Conservation (phyloP, 208 protist genomes). For the Balamuthia mandrillaris region DNA sequence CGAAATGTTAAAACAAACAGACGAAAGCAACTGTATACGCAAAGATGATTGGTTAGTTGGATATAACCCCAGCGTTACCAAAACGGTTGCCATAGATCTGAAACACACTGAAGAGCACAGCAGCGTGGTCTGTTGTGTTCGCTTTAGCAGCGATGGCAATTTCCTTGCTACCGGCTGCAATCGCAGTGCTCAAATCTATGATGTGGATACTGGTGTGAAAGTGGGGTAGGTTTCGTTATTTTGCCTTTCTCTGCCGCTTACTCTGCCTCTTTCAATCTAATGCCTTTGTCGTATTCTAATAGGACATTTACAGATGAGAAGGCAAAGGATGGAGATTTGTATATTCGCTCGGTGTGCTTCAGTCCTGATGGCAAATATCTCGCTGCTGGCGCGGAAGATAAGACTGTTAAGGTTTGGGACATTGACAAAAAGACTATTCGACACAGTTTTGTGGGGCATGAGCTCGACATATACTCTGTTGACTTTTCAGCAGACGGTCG, state of each 20-base stretch:
- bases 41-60: slow-evolving; percentile 35
- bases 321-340: slow-evolving; percentile 61
- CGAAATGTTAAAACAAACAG: background rate
- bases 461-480: slow-evolving; percentile 74
- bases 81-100: slow-evolving; percentile 55
- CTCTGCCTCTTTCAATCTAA: background rate
- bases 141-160: slow-evolving; percentile 51
- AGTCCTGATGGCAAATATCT: slow-evolving; percentile 72
- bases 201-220: slow-evolving; percentile 63
- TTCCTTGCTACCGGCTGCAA: slow-evolving; percentile 65
- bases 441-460: slow-evolving; percentile 62
- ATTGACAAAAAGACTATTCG: slow-evolving; percentile 52
- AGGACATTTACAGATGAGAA: slow-evolving; percentile 52
- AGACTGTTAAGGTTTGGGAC: slow-evolving; percentile 78
- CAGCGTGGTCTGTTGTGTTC: slow-evolving; percentile 66
- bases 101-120: slow-evolving; percentile 54
- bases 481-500: slow-evolving; percentile 68
- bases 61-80: slow-evolving; percentile 56
- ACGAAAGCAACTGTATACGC: slow-evolving; percentile 10
- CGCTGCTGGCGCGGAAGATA: slow-evolving; percentile 82
- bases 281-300: background rate
- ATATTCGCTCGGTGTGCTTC: slow-evolving; percentile 77
- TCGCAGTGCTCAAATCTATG: slow-evolving; percentile 62
- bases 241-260: no score
- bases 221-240: no score